Base-by-base conservation (phyloP, 1,139 yeast genomes). In the Taphrina betulina region DNA sequence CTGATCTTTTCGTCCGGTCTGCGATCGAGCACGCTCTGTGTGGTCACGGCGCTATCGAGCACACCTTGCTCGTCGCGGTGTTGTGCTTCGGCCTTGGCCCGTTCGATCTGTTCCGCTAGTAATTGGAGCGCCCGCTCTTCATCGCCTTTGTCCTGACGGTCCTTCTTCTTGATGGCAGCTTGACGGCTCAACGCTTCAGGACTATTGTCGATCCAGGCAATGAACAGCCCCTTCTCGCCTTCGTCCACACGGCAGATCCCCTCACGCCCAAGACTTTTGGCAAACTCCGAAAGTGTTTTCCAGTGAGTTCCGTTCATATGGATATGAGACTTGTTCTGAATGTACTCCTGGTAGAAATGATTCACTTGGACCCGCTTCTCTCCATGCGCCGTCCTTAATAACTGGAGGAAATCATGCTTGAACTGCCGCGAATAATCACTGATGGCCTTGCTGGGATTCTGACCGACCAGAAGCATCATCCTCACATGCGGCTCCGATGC, bases 221-320 rank as follows among this genome's bases (percentile, higher is more conserved):
- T 78, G 54, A 71, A 68, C 37, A 74, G 64, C 3, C 75, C 76
- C 28, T 77, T 74, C 53, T 74, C 76, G 1, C 70, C 66, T 4
- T 72, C 75, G 19, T 75, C 78, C 0, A 85, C 83, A 35, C 74
- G 69, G 7, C 85, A 79, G n/a, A 77, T 69, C 1, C 89, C 87
- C 24, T 74, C 71, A 22, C 75, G 73, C 0, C 82, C 85, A 62
- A 92, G 69, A 63, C 79, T 72, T 60, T 79, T 77, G n/a, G 88
- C 77, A 67, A 90, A 86, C 53, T 79, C 78, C 0, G 92, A 78
- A 38, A 94, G 70, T 3, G 85, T 78, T 2, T 77, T 68, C 90
- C 95, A 92, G 60, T 75, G 75, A 0, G 98, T 92, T 2, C 96
- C 82, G 66, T 88, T 89, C 84, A 92, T 81, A 68, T 90, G 98